These are phyloP conservation scores for Pseudozyma hubeiensis DNA, from an alignment of 1,284 basidiomycete species.

Conservation along the genomic window DNA sequence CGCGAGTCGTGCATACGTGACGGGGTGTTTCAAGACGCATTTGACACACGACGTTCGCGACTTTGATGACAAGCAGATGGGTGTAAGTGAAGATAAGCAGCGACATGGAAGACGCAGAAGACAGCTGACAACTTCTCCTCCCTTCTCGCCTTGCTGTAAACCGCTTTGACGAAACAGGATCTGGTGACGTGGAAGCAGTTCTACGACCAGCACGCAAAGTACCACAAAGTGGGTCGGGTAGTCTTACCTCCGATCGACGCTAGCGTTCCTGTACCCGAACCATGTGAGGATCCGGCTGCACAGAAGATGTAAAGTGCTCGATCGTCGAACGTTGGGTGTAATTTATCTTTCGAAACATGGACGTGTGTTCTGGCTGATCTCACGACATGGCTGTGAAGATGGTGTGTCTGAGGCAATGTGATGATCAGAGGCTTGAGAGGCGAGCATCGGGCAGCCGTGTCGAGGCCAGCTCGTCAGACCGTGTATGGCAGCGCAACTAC, in stretches of 20 bases:
- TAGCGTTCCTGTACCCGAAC: conserved; percentile 50
- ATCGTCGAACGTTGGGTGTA: background rate
- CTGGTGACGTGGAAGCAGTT: conserved; percentile 59
- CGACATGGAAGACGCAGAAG: too few species aligned
- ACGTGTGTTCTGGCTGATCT: too few species aligned
- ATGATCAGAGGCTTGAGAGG: too few species aligned
- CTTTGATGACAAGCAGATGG: conserved; percentile 51
- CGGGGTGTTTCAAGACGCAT: conserved; percentile 66
- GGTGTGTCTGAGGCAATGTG: too few species aligned
- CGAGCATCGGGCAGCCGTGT: too few species aligned
- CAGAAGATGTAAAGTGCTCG: conserved; percentile 17
- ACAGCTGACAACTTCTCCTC: background rate
- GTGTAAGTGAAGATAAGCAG: conserved; percentile 28
- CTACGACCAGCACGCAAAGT: conserved; percentile 57
- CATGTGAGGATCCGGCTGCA: conserved; percentile 38
- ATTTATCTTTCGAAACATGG: too few species aligned
- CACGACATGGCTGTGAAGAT: too few species aligned
- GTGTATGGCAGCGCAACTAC: too few species aligned
- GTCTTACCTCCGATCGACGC: conserved; percentile 53
- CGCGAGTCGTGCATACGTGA: conserved; percentile 65
- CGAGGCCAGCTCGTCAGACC: too few species aligned
- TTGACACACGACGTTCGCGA: conserved; percentile 65
- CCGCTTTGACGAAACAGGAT: conserved; percentile 23
- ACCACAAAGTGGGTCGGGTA: conserved; percentile 59
- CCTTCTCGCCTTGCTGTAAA: too few species aligned